phyloP scores from a whole-genome alignment of 768 basidiomycete genomes.

The Vararia minispora region DNA sequence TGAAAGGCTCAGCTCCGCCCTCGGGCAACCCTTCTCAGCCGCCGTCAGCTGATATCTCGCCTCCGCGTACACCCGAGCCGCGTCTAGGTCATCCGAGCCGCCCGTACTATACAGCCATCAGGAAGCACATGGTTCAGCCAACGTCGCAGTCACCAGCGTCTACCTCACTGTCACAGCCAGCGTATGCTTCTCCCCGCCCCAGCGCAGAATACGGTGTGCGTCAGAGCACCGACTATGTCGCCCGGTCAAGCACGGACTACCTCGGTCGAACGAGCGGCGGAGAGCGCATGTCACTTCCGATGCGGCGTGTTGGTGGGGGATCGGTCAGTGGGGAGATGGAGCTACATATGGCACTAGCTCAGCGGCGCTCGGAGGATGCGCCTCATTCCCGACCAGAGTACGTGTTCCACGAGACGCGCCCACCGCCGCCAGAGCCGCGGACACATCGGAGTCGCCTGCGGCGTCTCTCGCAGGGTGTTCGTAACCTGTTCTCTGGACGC shows the following conservation, averaged over 20 bases:
- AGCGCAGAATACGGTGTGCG: not conserved
- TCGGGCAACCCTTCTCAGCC: too few species aligned
- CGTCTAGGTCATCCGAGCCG: constrained; percentile 14
- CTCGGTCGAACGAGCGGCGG: too few species aligned
- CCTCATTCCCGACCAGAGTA: too few species aligned
- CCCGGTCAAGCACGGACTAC: constrained; percentile 10
- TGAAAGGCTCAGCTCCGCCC: too few species aligned
- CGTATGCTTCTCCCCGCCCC: not conserved
- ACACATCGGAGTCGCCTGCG: too few species aligned
- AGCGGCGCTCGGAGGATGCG: constrained; percentile 7
- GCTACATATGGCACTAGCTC: constrained; percentile 11
- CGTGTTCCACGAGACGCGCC: too few species aligned
- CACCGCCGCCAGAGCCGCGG: too few species aligned
- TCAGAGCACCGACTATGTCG: not conserved
- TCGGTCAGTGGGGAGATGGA: constrained; percentile 14
- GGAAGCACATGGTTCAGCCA: constrained; percentile 6
- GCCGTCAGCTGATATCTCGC: too few species aligned
- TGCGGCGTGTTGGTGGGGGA: constrained; percentile 9
- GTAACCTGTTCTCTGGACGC: too few species aligned
- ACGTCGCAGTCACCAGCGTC: not conserved
- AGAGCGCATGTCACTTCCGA: constrained; percentile 8
- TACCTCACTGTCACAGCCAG: not conserved
- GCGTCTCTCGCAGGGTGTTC: too few species aligned
- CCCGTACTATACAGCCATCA: constrained; percentile 12
- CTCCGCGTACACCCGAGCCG: constrained; percentile 1